A percentile compares a stretch with the other conserved stretches of the same genome.
These are phyloP conservation scores for Vairimorpha apis DNA, from an alignment of 371 early-diverging fungal species.

Conservation along the genomic window DNA sequence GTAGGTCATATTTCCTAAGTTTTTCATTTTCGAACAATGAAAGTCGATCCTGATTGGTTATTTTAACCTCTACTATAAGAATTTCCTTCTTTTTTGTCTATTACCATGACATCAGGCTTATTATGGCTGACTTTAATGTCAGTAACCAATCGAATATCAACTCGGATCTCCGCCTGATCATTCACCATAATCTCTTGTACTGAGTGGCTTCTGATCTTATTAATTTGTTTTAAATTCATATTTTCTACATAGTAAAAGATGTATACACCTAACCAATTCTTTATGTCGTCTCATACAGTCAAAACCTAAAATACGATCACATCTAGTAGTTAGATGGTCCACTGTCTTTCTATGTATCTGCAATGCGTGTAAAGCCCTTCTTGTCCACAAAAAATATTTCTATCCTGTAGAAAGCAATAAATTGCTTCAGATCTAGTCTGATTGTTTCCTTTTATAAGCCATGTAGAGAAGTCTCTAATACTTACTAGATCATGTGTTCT, in stretches of 20 bases:
- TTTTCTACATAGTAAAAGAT: not conserved
- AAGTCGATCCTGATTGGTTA: too few relatives aligned
- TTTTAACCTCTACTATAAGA: too few relatives aligned
- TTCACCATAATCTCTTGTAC: not conserved
- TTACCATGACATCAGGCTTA: not conserved
- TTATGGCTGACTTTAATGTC: not conserved
- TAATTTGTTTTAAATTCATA: not conserved
- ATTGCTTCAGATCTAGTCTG: not conserved
- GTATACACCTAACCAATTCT: not conserved
- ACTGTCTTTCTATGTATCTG: not conserved
- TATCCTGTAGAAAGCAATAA: not conserved
- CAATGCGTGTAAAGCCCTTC: not conserved
- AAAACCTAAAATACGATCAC: not conserved
- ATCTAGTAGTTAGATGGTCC: not conserved
- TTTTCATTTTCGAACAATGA: too few relatives aligned
- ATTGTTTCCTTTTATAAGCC: not conserved
- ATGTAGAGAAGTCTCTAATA: not conserved
- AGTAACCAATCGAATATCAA: not conserved
- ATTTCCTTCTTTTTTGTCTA: too few relatives aligned
- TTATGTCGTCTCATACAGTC: conserved; percentile 1
- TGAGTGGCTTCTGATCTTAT: not conserved
- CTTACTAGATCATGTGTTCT: not conserved
- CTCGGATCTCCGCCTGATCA: not conserved
- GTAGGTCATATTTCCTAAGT: too few relatives aligned
- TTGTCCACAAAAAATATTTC: not conserved